These are phyloP conservation scores for Marasmius oreades DNA, from an alignment of 1,284 basidiomycete genomes.

Conservation along the genomic window DNA sequence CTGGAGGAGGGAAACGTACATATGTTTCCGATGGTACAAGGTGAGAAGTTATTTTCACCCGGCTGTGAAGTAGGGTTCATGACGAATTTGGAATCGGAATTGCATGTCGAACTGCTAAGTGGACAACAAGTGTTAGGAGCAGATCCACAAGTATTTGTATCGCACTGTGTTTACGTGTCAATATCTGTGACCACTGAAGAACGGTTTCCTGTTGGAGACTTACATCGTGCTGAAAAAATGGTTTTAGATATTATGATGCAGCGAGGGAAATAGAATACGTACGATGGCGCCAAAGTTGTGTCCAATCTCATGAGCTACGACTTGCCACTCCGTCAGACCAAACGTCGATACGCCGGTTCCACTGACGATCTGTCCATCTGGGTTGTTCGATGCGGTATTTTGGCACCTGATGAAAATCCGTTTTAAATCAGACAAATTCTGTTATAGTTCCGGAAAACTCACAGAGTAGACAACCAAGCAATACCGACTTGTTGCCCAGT, in stretches of 20 bases:
- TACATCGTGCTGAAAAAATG: constrained; percentile 48
- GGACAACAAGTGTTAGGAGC: constrained; percentile 69
- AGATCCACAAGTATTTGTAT: constrained; percentile 43
- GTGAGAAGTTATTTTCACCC: constrained; percentile 70
- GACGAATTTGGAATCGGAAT: constrained; percentile 67
- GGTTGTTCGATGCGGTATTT: constrained; percentile 43
- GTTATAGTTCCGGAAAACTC: too few species aligned
- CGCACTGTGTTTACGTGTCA: background rate
- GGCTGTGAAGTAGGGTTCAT: constrained; percentile 78
- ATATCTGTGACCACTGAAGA: background rate
- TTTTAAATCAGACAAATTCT: too few species aligned
- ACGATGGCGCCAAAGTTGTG: constrained; percentile 93
- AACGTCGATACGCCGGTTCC: constrained; percentile 85
- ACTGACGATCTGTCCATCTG: constrained; percentile 53
- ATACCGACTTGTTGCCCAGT: constrained; percentile 86
- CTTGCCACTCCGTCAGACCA: constrained; percentile 73
- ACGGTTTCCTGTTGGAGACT: constrained; percentile 20
- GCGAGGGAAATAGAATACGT: constrained; percentile 28
- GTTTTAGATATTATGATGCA: constrained; percentile 25
- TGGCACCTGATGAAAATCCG: constrained; percentile 46
- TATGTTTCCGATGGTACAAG: constrained; percentile 83
- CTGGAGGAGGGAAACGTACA: constrained; percentile 52
- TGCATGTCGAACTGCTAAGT: constrained; percentile 54
- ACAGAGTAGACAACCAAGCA: constrained; percentile 84
- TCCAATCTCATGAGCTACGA: constrained; percentile 86